Conservation (phyloP, 345 rosid species). For the Ricinus communis region DNA sequence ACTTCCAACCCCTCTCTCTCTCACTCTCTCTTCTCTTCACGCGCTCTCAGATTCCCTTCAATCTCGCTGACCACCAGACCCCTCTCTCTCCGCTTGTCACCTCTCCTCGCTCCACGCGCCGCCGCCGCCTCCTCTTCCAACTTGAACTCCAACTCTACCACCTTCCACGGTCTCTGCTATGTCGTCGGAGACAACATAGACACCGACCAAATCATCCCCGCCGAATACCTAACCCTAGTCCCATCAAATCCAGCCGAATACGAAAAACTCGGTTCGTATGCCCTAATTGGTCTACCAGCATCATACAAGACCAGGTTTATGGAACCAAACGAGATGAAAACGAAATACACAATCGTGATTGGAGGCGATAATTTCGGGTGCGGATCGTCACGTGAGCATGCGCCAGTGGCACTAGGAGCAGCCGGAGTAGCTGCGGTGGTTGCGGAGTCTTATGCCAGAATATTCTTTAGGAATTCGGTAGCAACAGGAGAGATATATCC, state of each 20-base stretch:
- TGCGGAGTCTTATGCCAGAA: slow-evolving; percentile 84
- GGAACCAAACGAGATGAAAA: slow-evolving; percentile 50
- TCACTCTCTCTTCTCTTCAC: slow-evolving; percentile 3
- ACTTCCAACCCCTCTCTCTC: slow-evolving; percentile 24
- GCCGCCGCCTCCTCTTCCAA: slow-evolving; percentile 20
- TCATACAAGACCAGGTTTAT: slow-evolving; percentile 64
- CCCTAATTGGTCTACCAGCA: slow-evolving; percentile 73
- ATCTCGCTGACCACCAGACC: slow-evolving; percentile 19
- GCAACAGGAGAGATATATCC: slow-evolving; percentile 87
- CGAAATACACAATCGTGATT: slow-evolving; percentile 65
- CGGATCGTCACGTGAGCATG: slow-evolving; percentile 94
- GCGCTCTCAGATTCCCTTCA: slow-evolving; percentile 23
- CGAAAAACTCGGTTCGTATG: slow-evolving; percentile 84
- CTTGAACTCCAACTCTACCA: slow-evolving; percentile 15
- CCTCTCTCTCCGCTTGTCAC: not conserved
- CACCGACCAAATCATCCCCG: slow-evolving; percentile 95
- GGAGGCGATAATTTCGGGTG: slow-evolving; percentile 94
- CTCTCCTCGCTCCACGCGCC: slow-evolving; percentile 25
- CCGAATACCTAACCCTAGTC: slow-evolving; percentile 80
- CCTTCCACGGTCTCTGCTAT: slow-evolving; percentile 88
- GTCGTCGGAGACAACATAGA: slow-evolving; percentile 94
- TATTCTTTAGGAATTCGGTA: slow-evolving; percentile 86
- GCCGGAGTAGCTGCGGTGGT: slow-evolving; percentile 81
- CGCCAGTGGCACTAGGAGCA: slow-evolving; percentile 89
- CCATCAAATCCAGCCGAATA: slow-evolving; percentile 85